phyloP scores from a whole-genome alignment of 495 filamentous ascomycete genomes.

The Cudoniella acicularis region DNA sequence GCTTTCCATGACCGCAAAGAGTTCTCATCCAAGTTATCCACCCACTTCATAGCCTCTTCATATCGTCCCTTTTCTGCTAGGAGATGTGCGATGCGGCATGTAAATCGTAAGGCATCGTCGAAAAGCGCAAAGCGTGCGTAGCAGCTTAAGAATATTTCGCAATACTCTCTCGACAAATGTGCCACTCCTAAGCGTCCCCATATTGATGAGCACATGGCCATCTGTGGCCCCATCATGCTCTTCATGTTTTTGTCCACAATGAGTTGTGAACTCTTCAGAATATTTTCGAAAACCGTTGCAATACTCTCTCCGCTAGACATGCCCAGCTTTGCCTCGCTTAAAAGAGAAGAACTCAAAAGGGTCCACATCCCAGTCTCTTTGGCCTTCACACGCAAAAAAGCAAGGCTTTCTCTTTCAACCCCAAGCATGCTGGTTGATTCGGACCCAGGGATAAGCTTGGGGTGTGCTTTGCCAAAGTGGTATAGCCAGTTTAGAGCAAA shows the following conservation, averaged over 20 bases:
- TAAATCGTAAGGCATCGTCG: conserved; percentile 71
- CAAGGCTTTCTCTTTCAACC: conserved; percentile 74
- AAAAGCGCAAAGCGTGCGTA: conserved; percentile 60
- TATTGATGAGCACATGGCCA: conserved; percentile 65
- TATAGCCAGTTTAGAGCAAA: conserved; percentile 98
- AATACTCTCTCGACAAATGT: conserved; percentile 62
- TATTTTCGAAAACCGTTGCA: conserved; percentile 68
- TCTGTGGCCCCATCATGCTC: conserved; percentile 67
- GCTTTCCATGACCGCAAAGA: conserved; percentile 70
- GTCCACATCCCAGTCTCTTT: conserved; percentile 87
- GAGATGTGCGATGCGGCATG: conserved; percentile 41
- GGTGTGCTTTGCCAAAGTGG: conserved; percentile 85
- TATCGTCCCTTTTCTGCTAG: conserved; percentile 59
- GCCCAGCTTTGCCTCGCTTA: conserved; percentile 81
- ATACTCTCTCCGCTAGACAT: conserved; percentile 76
- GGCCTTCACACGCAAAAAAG: conserved; percentile 82
- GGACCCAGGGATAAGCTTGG: conserved; percentile 65
- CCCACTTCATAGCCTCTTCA: conserved; percentile 59
- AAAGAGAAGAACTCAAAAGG: conserved; percentile 75
- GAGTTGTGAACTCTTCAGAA: conserved; percentile 77
- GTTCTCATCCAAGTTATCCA: conserved; percentile 65
- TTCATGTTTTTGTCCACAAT: conserved; percentile 72
- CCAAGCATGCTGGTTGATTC: conserved; percentile 70
- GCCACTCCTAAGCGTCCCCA: conserved; percentile 73
- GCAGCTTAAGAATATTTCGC: conserved; percentile 74